Percentiles rank a stretch among this genome's conserved stretches.
Evolutionary conservation across 2,329 filamentous ascomycete species (phyloP).

Genomic region (Fusarium sp.): DNA sequence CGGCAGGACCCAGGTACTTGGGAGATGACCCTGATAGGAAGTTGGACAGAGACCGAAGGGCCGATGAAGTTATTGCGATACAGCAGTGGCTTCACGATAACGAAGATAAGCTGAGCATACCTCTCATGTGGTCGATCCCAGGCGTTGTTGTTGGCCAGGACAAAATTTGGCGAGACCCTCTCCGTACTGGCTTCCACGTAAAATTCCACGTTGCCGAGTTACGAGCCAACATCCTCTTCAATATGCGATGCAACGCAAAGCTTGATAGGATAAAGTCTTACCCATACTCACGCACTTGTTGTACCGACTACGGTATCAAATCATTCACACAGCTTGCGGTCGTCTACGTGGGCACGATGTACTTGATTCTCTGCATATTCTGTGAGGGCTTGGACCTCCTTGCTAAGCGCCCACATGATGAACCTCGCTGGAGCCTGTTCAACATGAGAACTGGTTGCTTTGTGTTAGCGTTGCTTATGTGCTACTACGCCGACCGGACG

Average conservation of each 20-base stretch:
- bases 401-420: not conserved
- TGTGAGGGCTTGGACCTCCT: conserved; percentile 2
- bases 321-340: conserved; percentile 35
- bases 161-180: conserved; percentile 16
- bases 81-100: not conserved
- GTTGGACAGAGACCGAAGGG: conserved; percentile 4
- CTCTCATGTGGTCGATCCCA: conserved; percentile 30
- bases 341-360: conserved; percentile 26
- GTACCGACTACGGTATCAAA: conserved; percentile 57
- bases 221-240: conserved; percentile 60
- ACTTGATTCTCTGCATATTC: conserved; percentile 19
- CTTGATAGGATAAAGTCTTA: conserved; percentile 50
- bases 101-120: conserved; percentile 18
- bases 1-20: conserved; percentile 38
- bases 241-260: conserved; percentile 64
- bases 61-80: conserved; percentile 12
- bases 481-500: conserved; percentile 45
- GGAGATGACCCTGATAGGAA: conserved; percentile 9
- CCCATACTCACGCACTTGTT: conserved; percentile 64
- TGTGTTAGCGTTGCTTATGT: conserved; percentile 39
- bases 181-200: conserved; percentile 45
- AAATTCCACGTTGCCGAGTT: conserved; percentile 8
- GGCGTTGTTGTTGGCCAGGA: conserved; percentile 14
- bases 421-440: conserved; percentile 13
- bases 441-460: conserved; percentile 43